Base-by-base conservation (phyloP, 2,329 filamentous ascomycete genomes). In the Clonostachys rosea region DNA sequence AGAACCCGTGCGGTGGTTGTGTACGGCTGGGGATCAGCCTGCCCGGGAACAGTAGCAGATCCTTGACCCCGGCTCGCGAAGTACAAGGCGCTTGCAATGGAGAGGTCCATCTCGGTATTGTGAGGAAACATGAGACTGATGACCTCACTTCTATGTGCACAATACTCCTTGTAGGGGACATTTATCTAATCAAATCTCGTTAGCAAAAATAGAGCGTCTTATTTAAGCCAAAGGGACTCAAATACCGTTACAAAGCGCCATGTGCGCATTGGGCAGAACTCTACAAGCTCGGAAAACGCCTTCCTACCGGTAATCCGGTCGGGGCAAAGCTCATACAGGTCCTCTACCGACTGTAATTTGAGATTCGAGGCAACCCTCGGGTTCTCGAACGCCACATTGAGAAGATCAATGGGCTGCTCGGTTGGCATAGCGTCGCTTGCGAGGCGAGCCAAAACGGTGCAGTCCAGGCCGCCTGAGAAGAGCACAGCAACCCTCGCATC, bases 21-120 rank as follows among this genome's bases (percentile, higher is more conserved):
- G 59, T 91, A 91, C 0, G 62, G 54, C 6, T 55, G 41, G 1
- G 56, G 47, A 4, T 63, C 55, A n/a, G 57, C 49, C 24, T 58
- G 52, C 3, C 49, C 49, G 34, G 55, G 49, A 12, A 54, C 59
- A 47, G 68, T 68, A 37, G 74, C 70, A 16, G 63, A 54, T 0
- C 86, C 89, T 44, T 70, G 64, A 1, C 91, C 92, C 37, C 90
- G 80, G 1, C 92, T 85, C 6, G 94, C 91, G 69, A 99, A 99
- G 65, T 96, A 97, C n/a, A 99, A 74, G 0, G 94, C 94, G 56
- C 81, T 86, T 1, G 89, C 87, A 56, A 99, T 99, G 5, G 94
- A 99, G 1, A 99, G 75, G 59, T 99, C 94, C 94, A 99, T 99
- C 66, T 99, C 94, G 0, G 94, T 99, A 55, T 96, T 92, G 66